Evolutionary conservation across 495 filamentous ascomycete species (phyloP).

Genomic region (Mytilinidion resinicola): DNA sequence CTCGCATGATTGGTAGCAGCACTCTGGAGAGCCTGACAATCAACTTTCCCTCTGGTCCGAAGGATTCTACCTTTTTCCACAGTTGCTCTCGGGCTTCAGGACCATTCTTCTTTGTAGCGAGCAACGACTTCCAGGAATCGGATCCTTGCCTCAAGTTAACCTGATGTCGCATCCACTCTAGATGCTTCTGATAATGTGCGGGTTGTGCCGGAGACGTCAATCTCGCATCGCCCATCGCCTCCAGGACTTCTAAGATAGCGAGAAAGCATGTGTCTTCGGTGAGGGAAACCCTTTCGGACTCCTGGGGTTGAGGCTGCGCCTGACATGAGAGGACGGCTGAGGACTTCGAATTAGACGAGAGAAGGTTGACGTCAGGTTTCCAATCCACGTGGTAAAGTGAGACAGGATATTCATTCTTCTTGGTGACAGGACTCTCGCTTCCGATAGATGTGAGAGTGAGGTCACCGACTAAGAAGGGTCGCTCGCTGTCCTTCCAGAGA

Average conservation of each 20-base stretch:
- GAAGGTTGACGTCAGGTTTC: background rate
- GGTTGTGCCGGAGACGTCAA: background rate
- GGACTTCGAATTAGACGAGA: background rate
- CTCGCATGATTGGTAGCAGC: background rate
- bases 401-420: background rate
- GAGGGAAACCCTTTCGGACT: background rate
- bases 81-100: background rate
- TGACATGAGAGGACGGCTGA: background rate
- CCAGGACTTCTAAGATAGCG: background rate
- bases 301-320: background rate
- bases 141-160: background rate
- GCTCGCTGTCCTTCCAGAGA: background rate
- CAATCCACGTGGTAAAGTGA: background rate
- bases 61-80: background rate
- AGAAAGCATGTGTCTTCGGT: background rate
- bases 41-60: background rate
- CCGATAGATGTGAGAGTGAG: background rate
- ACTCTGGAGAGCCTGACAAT: background rate
- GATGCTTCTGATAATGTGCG: background rate
- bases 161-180: background rate
- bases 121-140: background rate
- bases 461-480: background rate
- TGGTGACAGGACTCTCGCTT: background rate
- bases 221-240: background rate
- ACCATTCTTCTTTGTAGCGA: background rate